Percentiles rank a stretch among this genome's conserved stretches.
These are phyloP conservation scores for Anthracocystis panici-leucophaei DNA, from an alignment of 1,284 basidiomycete species.

Conservation along the genomic window DNA sequence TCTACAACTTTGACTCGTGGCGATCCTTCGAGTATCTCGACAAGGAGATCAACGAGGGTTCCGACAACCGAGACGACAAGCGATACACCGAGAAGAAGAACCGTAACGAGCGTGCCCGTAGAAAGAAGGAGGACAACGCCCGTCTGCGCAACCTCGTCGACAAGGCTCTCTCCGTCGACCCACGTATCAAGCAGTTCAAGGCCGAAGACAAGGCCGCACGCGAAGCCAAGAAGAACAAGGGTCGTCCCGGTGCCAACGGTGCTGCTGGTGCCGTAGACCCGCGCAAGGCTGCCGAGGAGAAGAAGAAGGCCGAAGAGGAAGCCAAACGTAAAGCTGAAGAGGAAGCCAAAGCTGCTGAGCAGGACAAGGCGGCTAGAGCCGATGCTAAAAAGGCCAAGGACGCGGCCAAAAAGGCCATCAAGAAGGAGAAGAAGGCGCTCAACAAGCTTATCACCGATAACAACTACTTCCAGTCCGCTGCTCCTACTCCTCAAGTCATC, in stretches of 20 bases:
- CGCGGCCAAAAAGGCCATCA: slow-evolving; percentile 71
- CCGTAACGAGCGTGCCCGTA: slow-evolving; percentile 91
- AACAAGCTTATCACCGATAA: slow-evolving; percentile 72
- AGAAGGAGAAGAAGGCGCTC: slow-evolving; percentile 68
- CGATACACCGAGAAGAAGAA: slow-evolving; percentile 99
- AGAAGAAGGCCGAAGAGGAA: slow-evolving; percentile 77
- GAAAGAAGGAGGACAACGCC: slow-evolving; percentile 98
- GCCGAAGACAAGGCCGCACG: slow-evolving; percentile 94
- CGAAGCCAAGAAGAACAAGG: slow-evolving; percentile 87
- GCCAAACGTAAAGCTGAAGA: slow-evolving; percentile 79
- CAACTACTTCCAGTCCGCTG: slow-evolving; percentile 74
- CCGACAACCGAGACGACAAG: slow-evolving; percentile 97
- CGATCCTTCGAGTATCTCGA: slow-evolving; percentile 97
- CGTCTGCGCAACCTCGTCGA: slow-evolving; percentile 90
- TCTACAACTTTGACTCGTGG: slow-evolving; percentile 99
- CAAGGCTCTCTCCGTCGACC: slow-evolving; percentile 84
- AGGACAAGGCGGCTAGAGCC: slow-evolving; percentile 75
- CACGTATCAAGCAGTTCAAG: slow-evolving; percentile 97
- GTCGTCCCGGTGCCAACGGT: slow-evolving; percentile 68
- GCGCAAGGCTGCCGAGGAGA: slow-evolving; percentile 62
- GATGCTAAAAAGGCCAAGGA: slow-evolving; percentile 95
- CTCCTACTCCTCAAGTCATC: slow-evolving; percentile 72
- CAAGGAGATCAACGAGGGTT: slow-evolving; percentile 98
- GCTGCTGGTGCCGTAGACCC: slow-evolving; percentile 60
- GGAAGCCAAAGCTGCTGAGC: slow-evolving; percentile 74